phyloP scores from a whole-genome alignment of 352 stramenopile species.

The Pythium dissotocum region DNA sequence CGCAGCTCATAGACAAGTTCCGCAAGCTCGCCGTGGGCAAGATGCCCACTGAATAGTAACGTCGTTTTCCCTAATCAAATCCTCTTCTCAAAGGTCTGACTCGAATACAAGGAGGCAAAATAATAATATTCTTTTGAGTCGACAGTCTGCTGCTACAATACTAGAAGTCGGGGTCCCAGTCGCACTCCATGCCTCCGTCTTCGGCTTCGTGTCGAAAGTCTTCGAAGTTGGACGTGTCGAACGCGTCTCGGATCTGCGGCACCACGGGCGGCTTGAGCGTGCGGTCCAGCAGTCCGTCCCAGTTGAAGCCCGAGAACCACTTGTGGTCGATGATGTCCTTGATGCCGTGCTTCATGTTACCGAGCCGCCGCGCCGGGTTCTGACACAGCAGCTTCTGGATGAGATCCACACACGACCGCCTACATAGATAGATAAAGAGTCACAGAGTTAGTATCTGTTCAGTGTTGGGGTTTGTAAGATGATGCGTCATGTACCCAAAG shows the following conservation, averaged over 20 bases:
- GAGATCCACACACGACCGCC: conserved; percentile 70
- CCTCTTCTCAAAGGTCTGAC: background rate
- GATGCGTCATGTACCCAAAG: conserved; percentile 51
- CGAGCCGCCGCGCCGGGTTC: conserved; percentile 68
- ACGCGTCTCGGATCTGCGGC: conserved; percentile 66
- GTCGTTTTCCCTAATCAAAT: background rate
- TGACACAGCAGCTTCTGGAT: conserved; percentile 87
- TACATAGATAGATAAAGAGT: conserved; percentile 27
- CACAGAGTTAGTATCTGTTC: background rate
- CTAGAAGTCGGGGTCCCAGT: conserved; percentile 80
- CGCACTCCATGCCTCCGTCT: conserved; percentile 57
- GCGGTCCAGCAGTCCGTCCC: conserved; percentile 61
- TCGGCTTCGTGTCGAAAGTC: conserved; percentile 72
- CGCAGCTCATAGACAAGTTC: conserved; percentile 80
- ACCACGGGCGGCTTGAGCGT: conserved; percentile 74
- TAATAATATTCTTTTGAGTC: conserved; percentile 8
- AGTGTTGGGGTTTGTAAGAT: too few species aligned
- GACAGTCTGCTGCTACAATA: background rate
- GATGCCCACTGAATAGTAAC: conserved; percentile 22
- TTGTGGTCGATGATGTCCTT: conserved; percentile 86
- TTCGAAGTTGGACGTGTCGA: conserved; percentile 85
- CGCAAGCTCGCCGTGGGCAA: conserved; percentile 79
- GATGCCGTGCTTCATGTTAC: conserved; percentile 85
- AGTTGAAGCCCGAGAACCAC: conserved; percentile 75
- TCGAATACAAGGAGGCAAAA: background rate